phyloP scores from a whole-genome alignment of 768 basidiomycete species.

The Fomitopsis serialis region DNA sequence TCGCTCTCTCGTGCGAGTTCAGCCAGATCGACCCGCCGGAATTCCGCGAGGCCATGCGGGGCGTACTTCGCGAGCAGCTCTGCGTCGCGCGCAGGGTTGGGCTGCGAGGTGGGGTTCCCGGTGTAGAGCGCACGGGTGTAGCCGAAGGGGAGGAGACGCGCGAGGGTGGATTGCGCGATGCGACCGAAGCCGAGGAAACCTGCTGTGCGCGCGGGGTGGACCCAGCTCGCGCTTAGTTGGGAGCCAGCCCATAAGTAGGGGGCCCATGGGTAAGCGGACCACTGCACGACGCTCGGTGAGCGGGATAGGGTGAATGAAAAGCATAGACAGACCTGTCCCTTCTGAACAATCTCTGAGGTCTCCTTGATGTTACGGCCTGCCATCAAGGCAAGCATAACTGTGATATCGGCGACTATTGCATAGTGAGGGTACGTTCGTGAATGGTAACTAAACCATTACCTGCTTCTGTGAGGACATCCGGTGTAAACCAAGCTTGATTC shows the following conservation, averaged over 20 bases:
- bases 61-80: constrained; percentile 19
- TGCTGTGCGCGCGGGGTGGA: constrained; percentile 55
- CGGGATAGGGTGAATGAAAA: not conserved
- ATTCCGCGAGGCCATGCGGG: constrained; percentile 24
- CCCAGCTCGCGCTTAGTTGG: constrained; percentile 55
- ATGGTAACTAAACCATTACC: constrained; percentile 36
- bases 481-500: constrained; percentile 81
- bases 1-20: constrained; percentile 77
- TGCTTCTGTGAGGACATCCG: constrained; percentile 89
- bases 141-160: constrained; percentile 79
- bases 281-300: no score
- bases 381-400: constrained; percentile 91
- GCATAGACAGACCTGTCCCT: constrained; percentile 51
- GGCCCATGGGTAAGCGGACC: constrained; percentile 74
- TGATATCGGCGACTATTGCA: constrained; percentile 78
- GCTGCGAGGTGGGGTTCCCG: constrained; percentile 46
- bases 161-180: constrained; percentile 81
- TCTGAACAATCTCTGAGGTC: constrained; percentile 57
- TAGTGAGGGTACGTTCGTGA: not conserved
- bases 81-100: constrained; percentile 35
- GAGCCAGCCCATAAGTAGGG: constrained; percentile 86
- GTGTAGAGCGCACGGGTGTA: constrained; percentile 70
- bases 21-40: constrained; percentile 57
- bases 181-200: constrained; percentile 96
- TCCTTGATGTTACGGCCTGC: constrained; percentile 77